Base-by-base conservation (phyloP, 176 grass and related monocot genomes). In the Melocanna baccifera region DNA sequence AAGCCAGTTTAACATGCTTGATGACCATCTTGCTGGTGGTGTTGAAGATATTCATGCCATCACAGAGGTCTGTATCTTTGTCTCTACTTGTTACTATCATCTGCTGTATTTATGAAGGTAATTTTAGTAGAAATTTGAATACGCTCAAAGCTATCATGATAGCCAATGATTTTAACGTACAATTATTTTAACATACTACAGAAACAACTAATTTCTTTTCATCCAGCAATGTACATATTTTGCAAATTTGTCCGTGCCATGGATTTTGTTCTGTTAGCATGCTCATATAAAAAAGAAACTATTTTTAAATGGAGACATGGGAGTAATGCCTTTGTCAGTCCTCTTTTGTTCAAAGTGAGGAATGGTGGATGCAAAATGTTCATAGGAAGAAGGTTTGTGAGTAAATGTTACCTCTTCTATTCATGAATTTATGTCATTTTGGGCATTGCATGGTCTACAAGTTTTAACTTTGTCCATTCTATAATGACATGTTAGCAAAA, bases 1-100 rank as follows among this genome's bases (percentile, higher is more conserved):
- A 37, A 72, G 81, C 66, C 89, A 84, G 68, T 92, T 98, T 83
- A 95, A 92, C 69, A 85, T 89, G 67, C 87, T 98, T 64, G 91
- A 94, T 80, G 77, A 89, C 62, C 83, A 90, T 70, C 94, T 97
- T 76, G 48, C 84, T 55, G 64, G 36, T 67, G 83, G 87, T 74
- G 79, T 86, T 86, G 89, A 85, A 90, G 94, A 85, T 93, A 87
- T 85, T 85, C 83, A 83, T 88, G 73, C 45, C 75, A 69, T 89
- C 46, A 74, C 78, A 77, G 85, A 93, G 94, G 94, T 97, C 84
- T 88, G 94, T 89, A 85, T 82, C 81, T 43, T 86, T 23, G 20
- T 77, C 69, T 9, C 29, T 86, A 89, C 16, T 80, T 81, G 63
- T 74, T 84, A 73, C 34, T 86, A 30, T 84, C 59, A 26, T 83